Evolutionary conservation across 768 basidiomycete species (phyloP).

Genomic region (Mycena sanguinolenta): DNA sequence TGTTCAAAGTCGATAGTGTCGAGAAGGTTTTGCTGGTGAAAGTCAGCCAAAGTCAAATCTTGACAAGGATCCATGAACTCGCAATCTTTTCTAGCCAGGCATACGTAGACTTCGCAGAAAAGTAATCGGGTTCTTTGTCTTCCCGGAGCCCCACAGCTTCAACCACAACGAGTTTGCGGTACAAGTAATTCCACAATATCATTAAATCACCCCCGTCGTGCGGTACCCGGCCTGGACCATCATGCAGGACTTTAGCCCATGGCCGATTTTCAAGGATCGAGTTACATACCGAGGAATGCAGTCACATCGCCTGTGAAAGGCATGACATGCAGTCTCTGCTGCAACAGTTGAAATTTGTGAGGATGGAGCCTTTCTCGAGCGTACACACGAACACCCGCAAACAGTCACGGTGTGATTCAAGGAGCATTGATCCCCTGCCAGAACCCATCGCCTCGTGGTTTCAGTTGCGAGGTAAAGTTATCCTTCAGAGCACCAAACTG

Average conservation of each 20-base stretch:
- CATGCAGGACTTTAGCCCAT: neutral
- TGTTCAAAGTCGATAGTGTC: slow-evolving; percentile 24
- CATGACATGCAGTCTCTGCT: too few species aligned
- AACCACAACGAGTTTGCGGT: slow-evolving; percentile 5
- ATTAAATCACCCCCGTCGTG: neutral
- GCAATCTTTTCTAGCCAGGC: slow-evolving; percentile 20
- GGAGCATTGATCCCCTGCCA: too few species aligned
- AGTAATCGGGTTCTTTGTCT: neutral
- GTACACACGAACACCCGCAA: too few species aligned
- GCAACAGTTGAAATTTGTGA: too few species aligned
- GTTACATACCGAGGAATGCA: slow-evolving; percentile 11
- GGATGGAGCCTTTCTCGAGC: too few species aligned
- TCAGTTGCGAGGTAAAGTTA: too few species aligned
- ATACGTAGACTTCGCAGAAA: neutral
- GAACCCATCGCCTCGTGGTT: too few species aligned
- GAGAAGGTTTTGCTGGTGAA: slow-evolving; percentile 15
- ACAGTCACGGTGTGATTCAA: too few species aligned
- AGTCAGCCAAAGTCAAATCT: neutral
- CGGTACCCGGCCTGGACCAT: neutral
- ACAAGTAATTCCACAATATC: slow-evolving; percentile 14
- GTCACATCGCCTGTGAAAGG: slow-evolving; percentile 13
- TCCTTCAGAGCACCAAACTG: too few species aligned
- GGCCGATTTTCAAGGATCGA: neutral
- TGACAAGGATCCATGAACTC: neutral
- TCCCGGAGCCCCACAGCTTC: slow-evolving; percentile 5